Evolutionary conservation across 305 asterid species (phyloP), one percentile per base, ranked within the genome.

Genomic region (Solanum hybrid): DNA sequence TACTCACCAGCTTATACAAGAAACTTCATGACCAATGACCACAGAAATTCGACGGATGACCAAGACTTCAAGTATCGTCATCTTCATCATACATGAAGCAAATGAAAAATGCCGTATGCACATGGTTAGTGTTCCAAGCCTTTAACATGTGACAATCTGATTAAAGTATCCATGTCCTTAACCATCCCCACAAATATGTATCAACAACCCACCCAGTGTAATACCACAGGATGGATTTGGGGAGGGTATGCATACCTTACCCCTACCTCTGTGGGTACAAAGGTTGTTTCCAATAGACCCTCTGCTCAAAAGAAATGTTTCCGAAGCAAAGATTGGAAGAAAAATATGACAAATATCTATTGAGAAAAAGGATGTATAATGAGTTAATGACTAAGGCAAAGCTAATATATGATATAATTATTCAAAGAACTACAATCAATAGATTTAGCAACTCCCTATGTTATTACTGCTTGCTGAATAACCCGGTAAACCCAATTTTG

Each of bases 401-500:
- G 9, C 57, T 13, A 42, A 14, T 26, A 82, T 42, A 82, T 82
- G 26, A 1, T 40, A 82, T 82, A 40, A 40, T 40, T 40, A 34
- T 82, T 40, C 37, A 82, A 40, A 8, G 71, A 42, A 28, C n/a
- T 16, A 16, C 37, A 82, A 82, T 16, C 71, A 82, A 81, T 81
- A 81, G 69, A 81, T 46, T 51, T 29, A 84, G 75, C 74, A 84
- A 84, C 75, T 51, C 12, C 75, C 20, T 76, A 64, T 90, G 89
- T 87, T 11, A 89, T 90, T 93, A 97, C 98, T 96, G 96, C 99
- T 91, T 97, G 98, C 88, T 95, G 97, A 92, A 96, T 92, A 90
- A 95, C 98, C 87, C 96, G 95, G 92, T 96, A 98, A 91, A 96
- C 97, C 98, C 99, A 97, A 91, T 94, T 94, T 94, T 80, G 95